phyloP scores from a whole-genome alignment of 768 basidiomycete species.

The Suillus sp. region DNA sequence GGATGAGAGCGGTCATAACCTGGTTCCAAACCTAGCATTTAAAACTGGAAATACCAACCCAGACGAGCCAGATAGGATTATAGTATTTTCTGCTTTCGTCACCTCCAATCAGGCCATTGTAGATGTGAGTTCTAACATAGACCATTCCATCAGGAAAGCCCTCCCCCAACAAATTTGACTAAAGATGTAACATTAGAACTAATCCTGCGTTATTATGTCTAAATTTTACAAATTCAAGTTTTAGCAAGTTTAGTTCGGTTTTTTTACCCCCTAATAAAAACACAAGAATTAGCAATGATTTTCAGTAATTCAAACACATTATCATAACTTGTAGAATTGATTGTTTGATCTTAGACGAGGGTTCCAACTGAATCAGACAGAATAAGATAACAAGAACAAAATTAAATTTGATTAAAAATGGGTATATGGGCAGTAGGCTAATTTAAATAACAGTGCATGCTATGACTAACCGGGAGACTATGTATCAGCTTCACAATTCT shows the following conservation, averaged over 20 bases:
- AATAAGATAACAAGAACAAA: not conserved
- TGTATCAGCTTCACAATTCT: slow-evolving; percentile 1
- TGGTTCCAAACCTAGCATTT: not conserved
- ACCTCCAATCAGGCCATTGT: slow-evolving; percentile 1
- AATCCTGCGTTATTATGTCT: not conserved
- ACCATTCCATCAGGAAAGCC: not conserved
- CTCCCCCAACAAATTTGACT: not conserved
- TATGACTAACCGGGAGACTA: not conserved
- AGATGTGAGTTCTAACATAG: not conserved
- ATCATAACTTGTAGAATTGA: not conserved
- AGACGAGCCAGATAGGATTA: not conserved
- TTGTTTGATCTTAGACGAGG: not conserved
- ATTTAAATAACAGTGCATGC: not conserved
- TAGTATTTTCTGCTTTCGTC: not conserved
- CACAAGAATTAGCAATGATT: not conserved
- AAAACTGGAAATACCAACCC: not conserved
- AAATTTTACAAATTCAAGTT: not conserved
- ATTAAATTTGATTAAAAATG: slow-evolving; percentile 1
- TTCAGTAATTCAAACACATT: not conserved
- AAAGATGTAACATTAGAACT: not conserved
- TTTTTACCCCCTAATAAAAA: slow-evolving; percentile 1
- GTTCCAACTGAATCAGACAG: not conserved
- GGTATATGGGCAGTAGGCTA: not conserved
- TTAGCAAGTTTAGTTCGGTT: not conserved
- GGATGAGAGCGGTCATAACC: not conserved